Base-by-base conservation (phyloP, 371 early-diverging fungal species). In the Mortierella sp. region DNA sequence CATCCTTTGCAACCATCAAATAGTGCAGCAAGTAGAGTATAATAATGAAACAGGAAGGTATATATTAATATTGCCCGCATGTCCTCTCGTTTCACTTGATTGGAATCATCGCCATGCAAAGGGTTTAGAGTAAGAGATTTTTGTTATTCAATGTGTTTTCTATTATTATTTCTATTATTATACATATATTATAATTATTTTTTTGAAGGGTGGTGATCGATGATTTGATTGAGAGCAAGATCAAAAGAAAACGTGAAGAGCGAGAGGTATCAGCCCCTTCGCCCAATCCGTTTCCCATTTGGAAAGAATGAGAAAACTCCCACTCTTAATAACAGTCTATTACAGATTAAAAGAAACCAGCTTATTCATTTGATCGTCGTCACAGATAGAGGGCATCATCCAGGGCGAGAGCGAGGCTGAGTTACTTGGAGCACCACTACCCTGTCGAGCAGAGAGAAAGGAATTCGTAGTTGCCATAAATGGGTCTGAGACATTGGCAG, bases 331-430 rank as follows among this genome's bases (percentile, higher is more conserved):
- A 15, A 17, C 15, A 19, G 45, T 1, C 45, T 57, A 23, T 55
- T 70, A 80, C 15, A 80, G 67, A 51, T 80, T 70, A 61, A 80
- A 80, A n/a, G 81, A 74, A 22, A 80, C 81, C 51, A 80, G 58
- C 58, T 80, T 80, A 62, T 80, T 80, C 81, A 80, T 80, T 17
- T 80, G 81, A 28, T 80, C 81, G 8, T 80, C 81, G 29, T 80
- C 75, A 43, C 75, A 74, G 56, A 80, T 71, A 22, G 70, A 70
- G 23, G 81, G 81, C 61, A 59, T 80, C 81, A 80, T 68, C 81
- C 81, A 80, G 32, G 81, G 81, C 32, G 81, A 80, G 0, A 67
- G 58, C 7, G 79, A 62, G 31, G 53, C n/a, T 51, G 64, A 32
- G 23, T 5, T n/a, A 5, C 34, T 60, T 34, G 60, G 26, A 34